These are phyloP conservation scores for Clausena lansium DNA, from an alignment of 345 rosid genomes.

Conservation along the genomic window DNA sequence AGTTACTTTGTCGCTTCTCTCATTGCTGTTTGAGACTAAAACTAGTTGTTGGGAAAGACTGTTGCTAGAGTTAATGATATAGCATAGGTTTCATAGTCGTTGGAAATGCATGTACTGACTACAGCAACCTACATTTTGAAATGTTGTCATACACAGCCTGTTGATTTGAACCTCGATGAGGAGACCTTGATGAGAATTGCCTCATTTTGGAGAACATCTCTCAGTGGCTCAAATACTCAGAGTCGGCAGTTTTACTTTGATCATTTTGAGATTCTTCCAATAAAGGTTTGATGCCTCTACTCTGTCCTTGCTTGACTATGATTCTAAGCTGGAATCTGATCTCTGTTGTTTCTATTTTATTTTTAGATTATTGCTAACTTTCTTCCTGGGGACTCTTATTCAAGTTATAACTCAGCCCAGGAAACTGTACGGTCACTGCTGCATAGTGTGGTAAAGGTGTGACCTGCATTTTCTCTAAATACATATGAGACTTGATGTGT, in stretches of 20 bases:
- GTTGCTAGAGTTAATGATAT: constrained; percentile 3
- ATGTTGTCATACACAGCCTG: constrained; percentile 50
- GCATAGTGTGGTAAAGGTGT: constrained; percentile 92
- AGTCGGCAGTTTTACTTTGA: constrained; percentile 86
- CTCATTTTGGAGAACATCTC: constrained; percentile 87
- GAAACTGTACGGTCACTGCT: constrained; percentile 84
- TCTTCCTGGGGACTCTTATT: constrained; percentile 78
- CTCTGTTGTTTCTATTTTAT: constrained; percentile 22
- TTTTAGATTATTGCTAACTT: constrained; percentile 77
- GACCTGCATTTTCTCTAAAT: constrained; percentile 11
- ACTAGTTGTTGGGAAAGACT: constrained; percentile 1
- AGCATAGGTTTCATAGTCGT: neutral
- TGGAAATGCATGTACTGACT: constrained; percentile 9
- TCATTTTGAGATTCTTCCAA: constrained; percentile 91
- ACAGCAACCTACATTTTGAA: constrained; percentile 21
- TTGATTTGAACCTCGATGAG: constrained; percentile 86
- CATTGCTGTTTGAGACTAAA: constrained; percentile 15
- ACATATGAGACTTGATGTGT: constrained; percentile 22
- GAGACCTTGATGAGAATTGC: constrained; percentile 84
- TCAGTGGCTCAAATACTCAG: constrained; percentile 58
- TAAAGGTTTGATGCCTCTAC: constrained; percentile 59
- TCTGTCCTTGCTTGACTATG: neutral
- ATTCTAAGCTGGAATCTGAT: constrained; percentile 17
- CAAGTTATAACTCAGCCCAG: constrained; percentile 87
- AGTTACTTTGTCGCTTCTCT: constrained; percentile 10